Evolutionary conservation across 768 basidiomycete species (phyloP), one percentile per base, ranked within the genome.

Genomic region (Leccinum sublutescens): DNA sequence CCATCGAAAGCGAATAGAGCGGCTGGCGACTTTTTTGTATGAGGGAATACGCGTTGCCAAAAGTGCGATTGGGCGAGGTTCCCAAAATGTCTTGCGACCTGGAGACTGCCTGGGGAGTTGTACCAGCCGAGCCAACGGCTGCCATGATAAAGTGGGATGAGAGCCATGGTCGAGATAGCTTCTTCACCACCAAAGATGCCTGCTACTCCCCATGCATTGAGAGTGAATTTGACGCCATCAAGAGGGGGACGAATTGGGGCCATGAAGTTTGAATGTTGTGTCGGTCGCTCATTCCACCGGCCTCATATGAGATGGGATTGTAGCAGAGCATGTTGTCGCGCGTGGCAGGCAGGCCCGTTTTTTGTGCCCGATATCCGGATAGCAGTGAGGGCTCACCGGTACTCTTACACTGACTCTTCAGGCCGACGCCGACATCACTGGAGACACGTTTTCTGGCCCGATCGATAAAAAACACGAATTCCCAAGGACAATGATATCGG

Each of bases 161-260:
- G 62, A n/a, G 61, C 51, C 57, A 74, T 68, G 9, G 75, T 66
- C 0, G 72, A 63, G 23, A 75, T 65, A 5, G 66, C 71, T 53
- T 76, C 72, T 47, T 72, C 69, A 10, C 74, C 74, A 9, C 75
- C 75, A 27, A 75, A 68, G 62, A 75, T 70, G 10, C 75, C 73
- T 40, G 68, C 75, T n/a, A 75, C 62, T 3, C 69, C 74, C 47
- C 66, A 68, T 3, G 64, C 57, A 11, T 73, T 68, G 58, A 73
- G 68, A 5, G 55, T 50, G 50, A 71, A 71, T 14, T 54, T 57
- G 59, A n/a, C 11, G 25, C 56, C 3, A 0, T 56, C 14, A 23
- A 63, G 31, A 43, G 66, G 61, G 21, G 52, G 49, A 10, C n/a
- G 9, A 38, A 68, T 51, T 1, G 61, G 64, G 11, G 67, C 15